Base-by-base conservation (phyloP, 2,329 filamentous ascomycete species). In the Mollisiaceae sp. region DNA sequence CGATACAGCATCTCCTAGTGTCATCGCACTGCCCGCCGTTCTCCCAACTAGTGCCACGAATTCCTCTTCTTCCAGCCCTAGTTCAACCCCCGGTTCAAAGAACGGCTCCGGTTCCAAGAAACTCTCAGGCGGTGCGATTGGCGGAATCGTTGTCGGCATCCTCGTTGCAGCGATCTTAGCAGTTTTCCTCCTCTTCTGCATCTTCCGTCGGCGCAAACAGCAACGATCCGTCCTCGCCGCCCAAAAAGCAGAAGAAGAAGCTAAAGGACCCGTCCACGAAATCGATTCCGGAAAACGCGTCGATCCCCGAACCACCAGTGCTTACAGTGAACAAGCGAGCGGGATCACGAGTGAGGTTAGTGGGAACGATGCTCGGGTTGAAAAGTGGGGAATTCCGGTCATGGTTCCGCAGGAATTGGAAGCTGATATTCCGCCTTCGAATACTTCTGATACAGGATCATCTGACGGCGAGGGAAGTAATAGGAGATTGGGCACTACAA, bases 321-420 rank as follows among this genome's bases (percentile, higher is more conserved):
- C 66, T 2, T 73, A 71, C 27, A 36, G 36, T 4, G 66, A 43
- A n/a, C 71, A 73, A 60, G 67, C 67, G 4, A 56, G 32, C 18
- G 54, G 35, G 6, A 60, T 62, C 20, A 67, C 67, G 0, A 61
- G 32, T 20, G 71, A 73, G 58, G 65, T 71, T 0, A 60, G 59
- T 11, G 70, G 70, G 0, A 56, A 62, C 2, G 66, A 69, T 39
- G 65, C 69, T 12, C 69, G 69, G 50, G 56, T 72, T 36, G 71
- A 73, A 63, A 71, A 71, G 18, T 62, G 60, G 39, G 71, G 70
- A 4, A 65, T 68, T 55, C 71, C 70, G n/a, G 69, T 73, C 39
- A 73, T 73, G 70, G 60, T 67, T 56, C 71, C 71, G 20, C 71
- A 73, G 50, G 71, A 72, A 45, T 32, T 73, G n/a, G 66, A 69